Base-by-base conservation (phyloP, 2,329 filamentous ascomycete species). In the Hirsutella rhossiliensis region DNA sequence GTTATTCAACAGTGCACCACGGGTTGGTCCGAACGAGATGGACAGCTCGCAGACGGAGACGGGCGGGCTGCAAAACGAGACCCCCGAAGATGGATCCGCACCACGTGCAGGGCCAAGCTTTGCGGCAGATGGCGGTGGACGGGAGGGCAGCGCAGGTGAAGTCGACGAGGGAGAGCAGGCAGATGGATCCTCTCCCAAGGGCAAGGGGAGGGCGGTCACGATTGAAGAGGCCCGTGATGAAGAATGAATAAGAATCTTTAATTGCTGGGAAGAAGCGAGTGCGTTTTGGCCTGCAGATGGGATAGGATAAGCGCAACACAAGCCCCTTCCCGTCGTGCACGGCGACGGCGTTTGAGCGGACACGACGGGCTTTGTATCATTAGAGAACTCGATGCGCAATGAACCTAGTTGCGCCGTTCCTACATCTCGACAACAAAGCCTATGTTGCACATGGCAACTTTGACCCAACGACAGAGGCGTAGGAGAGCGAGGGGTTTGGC, bases 131-230 rank as follows among this genome's bases (percentile, higher is more conserved):
- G 4, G 5, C 5, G 2, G 15, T 11, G 9, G 7, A 5, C 17
- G 6, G 9, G 34, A 37, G 18, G 5, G 12, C 12, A 19, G 8
- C 12, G n/a, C 19, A 20, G 28, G 9, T 17, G 18, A 44, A 13
- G 36, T 17, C 11, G 38, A n/a, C 6, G 36, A 7, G 4, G 32
- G 20, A 12, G 23, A 34, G 23, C 19, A n/a, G 11, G 28, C 15
- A 11, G 34, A 11, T 11, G 37, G 32, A 18, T 45, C 45, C 7
- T 34, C 30, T 31, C 44, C 23, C 6, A 71, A 71, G 51, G 64
- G 64, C 8, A 73, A 70, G 50, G 67, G 58, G 2, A 70, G 57
- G 46, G 67, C 66, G 5, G 70, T 61, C 11, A 71, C 69, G 4
- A 62, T 75, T 6, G 68, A 72, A 50, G 70, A 73, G 43, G 63